phyloP scores from a whole-genome alignment of 305 asterid genomes.

The Lippia alba region DNA sequence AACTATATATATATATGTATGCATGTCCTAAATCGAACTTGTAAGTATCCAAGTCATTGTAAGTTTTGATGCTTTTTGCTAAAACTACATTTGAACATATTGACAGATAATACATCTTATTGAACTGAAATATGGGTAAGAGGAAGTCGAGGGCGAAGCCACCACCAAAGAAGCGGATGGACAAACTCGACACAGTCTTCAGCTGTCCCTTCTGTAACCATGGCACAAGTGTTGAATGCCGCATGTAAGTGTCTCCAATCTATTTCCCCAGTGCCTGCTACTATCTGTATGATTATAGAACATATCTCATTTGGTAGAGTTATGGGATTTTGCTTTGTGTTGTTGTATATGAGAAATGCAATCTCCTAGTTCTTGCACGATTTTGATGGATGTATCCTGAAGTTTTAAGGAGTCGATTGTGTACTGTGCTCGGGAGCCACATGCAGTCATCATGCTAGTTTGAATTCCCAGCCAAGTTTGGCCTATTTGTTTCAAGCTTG shows the following conservation, averaged over 20 bases:
- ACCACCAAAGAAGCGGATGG: constrained; percentile 86
- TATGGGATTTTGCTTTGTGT: neutral
- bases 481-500: too few relatives aligned
- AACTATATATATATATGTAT: neutral
- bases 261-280: neutral
- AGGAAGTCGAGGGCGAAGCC: constrained; percentile 98
- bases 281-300: neutral
- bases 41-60: neutral
- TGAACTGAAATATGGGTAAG: constrained; percentile 77
- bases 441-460: neutral
- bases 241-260: constrained; percentile 55
- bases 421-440: neutral
- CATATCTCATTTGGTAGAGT: neutral
- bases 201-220: constrained; percentile 98
- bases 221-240: constrained; percentile 90
- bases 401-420: constrained; percentile 10
- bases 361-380: neutral
- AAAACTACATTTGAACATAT: constrained; percentile 7
- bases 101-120: neutral
- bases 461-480: neutral
- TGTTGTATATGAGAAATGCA: neutral
- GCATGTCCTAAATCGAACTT: neutral
- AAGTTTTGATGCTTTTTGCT: constrained; percentile 1
- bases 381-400: constrained; percentile 14
- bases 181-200: constrained; percentile 96